Percentiles rank a stretch among this genome's conserved stretches.
phyloP scores from a whole-genome alignment of 352 stramenopile species.

The Pythium volutum region DNA sequence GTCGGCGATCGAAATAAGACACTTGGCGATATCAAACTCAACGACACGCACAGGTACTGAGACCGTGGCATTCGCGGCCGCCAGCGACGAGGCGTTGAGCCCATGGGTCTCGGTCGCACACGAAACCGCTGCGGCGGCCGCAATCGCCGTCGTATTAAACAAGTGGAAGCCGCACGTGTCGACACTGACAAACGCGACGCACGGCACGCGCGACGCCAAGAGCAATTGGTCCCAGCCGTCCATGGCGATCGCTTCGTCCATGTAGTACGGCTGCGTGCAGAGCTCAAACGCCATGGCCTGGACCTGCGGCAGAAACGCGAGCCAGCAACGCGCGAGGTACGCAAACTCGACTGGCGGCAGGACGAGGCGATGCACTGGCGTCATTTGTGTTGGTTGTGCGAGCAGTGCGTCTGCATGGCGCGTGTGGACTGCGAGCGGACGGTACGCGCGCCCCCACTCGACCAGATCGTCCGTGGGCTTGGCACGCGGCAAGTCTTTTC shows the following conservation, averaged over 20 bases:
- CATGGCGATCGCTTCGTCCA: conserved; percentile 43
- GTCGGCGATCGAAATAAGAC: conserved; percentile 45
- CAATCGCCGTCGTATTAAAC: conserved; percentile 26
- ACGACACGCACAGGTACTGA: conserved; percentile 45
- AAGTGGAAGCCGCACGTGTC: conserved; percentile 54
- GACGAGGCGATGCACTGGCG: conserved; percentile 45
- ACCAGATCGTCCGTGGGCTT: conserved; percentile 31
- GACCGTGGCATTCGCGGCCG: background rate
- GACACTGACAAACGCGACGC: conserved; percentile 35
- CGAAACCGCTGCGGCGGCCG: background rate
- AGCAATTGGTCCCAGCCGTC: conserved; percentile 40
- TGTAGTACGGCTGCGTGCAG: conserved; percentile 39
- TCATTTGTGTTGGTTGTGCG: conserved; percentile 32
- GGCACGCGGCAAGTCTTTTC: conserved; percentile 30
- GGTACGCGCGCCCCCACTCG: conserved; percentile 30
- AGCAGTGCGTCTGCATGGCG: conserved; percentile 15
- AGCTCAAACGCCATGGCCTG: conserved; percentile 60
- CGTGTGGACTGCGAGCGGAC: conserved; percentile 1
- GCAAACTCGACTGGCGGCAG: conserved; percentile 31
- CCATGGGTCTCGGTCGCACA: background rate
- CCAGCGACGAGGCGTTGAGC: background rate
- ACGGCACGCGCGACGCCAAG: conserved; percentile 22
- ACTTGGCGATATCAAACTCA: conserved; percentile 59
- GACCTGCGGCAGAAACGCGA: conserved; percentile 50
- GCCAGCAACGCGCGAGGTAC: conserved; percentile 53